These are phyloP conservation scores for Phanerodontia chrysosporium DNA, from an alignment of 768 basidiomycete genomes.

Conservation along the genomic window DNA sequence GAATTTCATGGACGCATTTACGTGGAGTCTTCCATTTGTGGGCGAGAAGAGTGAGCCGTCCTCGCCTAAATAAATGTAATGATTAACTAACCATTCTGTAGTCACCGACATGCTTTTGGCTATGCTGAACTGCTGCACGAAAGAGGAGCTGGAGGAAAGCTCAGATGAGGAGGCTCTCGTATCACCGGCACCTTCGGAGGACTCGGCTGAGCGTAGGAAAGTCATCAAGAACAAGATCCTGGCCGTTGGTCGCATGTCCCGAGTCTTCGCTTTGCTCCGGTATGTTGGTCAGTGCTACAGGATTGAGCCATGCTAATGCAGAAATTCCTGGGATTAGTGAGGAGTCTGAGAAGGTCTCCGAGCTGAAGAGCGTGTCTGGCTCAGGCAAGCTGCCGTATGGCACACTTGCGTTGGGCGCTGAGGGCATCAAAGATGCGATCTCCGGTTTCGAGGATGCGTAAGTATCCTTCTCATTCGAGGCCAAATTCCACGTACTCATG, in stretches of 20 bases:
- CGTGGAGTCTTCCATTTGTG: slow-evolving; percentile 96
- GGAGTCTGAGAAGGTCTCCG: slow-evolving; percentile 96
- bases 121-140: slow-evolving; percentile 93
- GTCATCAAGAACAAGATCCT: slow-evolving; percentile 98
- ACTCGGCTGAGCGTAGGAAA: slow-evolving; percentile 69
- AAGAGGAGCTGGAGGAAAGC: slow-evolving; percentile 90
- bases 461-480: slow-evolving; percentile 30
- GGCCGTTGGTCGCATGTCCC: slow-evolving; percentile 93
- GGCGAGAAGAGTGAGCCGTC: slow-evolving; percentile 85
- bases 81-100: no score
- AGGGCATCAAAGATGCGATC: slow-evolving; percentile 94
- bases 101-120: slow-evolving; percentile 99
- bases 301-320: background rate
- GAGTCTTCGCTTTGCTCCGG: slow-evolving; percentile 95
- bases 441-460: slow-evolving; percentile 94
- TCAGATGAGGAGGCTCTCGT: slow-evolving; percentile 40
- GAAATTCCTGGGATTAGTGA: slow-evolving; percentile 54
- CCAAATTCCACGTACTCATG: background rate
- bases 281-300: slow-evolving; percentile 33
- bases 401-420: slow-evolving; percentile 80
- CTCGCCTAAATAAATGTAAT: slow-evolving; percentile 2
- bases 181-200: slow-evolving; percentile 32
- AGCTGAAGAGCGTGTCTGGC: slow-evolving; percentile 88
- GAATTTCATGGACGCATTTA: slow-evolving; percentile 97
- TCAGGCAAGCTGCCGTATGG: slow-evolving; percentile 77